Conservation (phyloP, 805 yeast genomes). For the Candida oleophila region DNA sequence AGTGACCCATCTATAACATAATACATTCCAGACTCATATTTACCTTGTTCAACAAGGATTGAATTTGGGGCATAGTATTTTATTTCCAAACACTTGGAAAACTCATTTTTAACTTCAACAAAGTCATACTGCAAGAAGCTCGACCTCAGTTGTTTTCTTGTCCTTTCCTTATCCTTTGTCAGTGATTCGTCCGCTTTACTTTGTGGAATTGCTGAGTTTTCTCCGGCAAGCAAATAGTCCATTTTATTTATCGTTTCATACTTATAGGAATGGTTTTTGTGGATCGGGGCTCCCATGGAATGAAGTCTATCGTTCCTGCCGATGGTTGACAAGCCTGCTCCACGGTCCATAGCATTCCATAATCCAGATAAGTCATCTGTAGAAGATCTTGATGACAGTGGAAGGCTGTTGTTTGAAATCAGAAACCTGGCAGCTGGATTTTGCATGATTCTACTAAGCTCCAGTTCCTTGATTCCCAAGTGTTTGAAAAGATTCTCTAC, state of each 20-base stretch:
- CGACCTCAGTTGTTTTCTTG: not conserved
- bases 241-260: conserved; percentile 2
- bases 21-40: conserved; percentile 69
- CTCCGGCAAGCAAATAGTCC: not conserved
- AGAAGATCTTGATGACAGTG: conserved; percentile 15
- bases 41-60: conserved; percentile 60
- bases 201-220: not conserved
- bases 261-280: conserved; percentile 7
- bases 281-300: conserved; percentile 12
- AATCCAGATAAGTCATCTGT: conserved; percentile 21
- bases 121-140: conserved; percentile 28
- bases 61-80: conserved; percentile 52
- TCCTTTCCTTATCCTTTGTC: not conserved
- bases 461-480: conserved; percentile 55
- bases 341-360: conserved; percentile 12
- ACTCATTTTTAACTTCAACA: conserved; percentile 52
- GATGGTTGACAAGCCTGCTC: not conserved
- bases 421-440: conserved; percentile 6
- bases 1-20: conserved; percentile 79
- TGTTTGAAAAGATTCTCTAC: conserved; percentile 68
- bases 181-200: not conserved
- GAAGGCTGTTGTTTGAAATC: not conserved
- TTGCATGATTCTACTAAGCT: not conserved
- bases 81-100: conserved; percentile 61
- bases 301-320: conserved; percentile 9